Base-by-base conservation (phyloP, 495 filamentous ascomycete genomes). In the Podospora australis region DNA sequence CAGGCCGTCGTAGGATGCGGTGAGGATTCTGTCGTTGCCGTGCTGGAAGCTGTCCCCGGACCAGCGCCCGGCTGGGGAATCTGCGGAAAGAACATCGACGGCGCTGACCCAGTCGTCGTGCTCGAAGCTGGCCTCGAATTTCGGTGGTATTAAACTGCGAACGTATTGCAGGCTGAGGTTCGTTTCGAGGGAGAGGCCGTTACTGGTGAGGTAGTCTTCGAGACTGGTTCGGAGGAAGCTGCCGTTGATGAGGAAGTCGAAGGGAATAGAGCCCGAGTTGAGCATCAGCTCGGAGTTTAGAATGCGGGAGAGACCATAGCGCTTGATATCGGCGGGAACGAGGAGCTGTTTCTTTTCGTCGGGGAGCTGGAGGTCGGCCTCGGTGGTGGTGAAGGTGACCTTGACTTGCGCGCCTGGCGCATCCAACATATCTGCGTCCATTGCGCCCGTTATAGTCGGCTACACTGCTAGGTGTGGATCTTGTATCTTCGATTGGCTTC, bases 81-180 rank as follows among this genome's bases (percentile, higher is more conserved):
- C 80, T 16, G 55, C 63, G 0, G 86, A 90, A 16, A 91, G 76
- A 4, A 95, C 80, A 58, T 96, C 88, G n/a, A 96, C 84, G n/a
- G 80, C 75, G 63, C 84, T 86, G 25, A 98, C 86, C 92, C 92
- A 98, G 59, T 96, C 91, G 58, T 96, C 90, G 62, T 97, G 90
- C 69, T 95, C 80, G 66, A 94, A 96, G 46, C 84, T 87, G 5
- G 90, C 80, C 34, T 90, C 80, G 63, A 88, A 86, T 10, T 84
- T 70, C 17, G 92, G 94, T 1, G 92, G 92, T 62, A 95, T 82
- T 44, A 94, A 70, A 44, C 88, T 90, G 49, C 88, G 83, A 6
- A 95, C 88, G 70, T 96, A 98, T 72, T 96, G 90, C 36, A 98
- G 78, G 25, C 83, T 84, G 23, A 98, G 68, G 3, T 82, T 88